Evolutionary conservation across 164 flowering plant genomes (phyloP).

Genomic region (Malania oleifera): DNA sequence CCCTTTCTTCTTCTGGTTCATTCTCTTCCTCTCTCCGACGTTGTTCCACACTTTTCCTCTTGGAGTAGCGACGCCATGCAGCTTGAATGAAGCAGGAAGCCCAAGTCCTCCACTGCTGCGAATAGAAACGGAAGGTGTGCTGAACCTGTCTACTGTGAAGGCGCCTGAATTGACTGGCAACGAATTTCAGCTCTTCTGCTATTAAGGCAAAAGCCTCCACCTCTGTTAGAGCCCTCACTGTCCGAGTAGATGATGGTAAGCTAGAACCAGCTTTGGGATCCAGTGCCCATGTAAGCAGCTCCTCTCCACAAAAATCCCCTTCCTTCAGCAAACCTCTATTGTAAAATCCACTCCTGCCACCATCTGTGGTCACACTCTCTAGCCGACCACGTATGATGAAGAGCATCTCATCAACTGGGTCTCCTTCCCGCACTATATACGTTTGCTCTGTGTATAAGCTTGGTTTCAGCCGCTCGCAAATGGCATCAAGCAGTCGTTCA

Average conservation of each 20-base stretch:
- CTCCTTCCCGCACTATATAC: conserved; percentile 51
- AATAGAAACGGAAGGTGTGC: too few species aligned
- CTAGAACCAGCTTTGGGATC: conserved; percentile 3
- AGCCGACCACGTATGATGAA: conserved; percentile 58
- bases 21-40: neutral
- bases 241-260: conserved; percentile 1
- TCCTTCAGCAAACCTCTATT: conserved; percentile 1
- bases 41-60: neutral
- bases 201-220: conserved; percentile 3
- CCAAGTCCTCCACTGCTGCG: conserved; percentile 10
- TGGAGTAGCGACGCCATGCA: neutral
- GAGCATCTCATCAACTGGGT: conserved; percentile 64
- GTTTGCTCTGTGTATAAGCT: conserved; percentile 47
- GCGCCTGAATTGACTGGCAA: conserved; percentile 5
- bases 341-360: conserved; percentile 8
- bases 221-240: neutral
- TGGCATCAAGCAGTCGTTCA: conserved; percentile 56
- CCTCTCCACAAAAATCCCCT: conserved; percentile 6
- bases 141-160: conserved; percentile 7
- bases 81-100: conserved; percentile 8
- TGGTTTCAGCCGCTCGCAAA: conserved; percentile 59
- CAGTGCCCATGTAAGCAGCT: conserved; percentile 6
- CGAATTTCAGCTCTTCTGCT: conserved; percentile 2
- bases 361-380: conserved; percentile 57
- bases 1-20: neutral